Evolutionary conservation across 2,329 filamentous ascomycete species (phyloP), one percentile per base, ranked within the genome.

Genomic region (Madurella fahalii): DNA sequence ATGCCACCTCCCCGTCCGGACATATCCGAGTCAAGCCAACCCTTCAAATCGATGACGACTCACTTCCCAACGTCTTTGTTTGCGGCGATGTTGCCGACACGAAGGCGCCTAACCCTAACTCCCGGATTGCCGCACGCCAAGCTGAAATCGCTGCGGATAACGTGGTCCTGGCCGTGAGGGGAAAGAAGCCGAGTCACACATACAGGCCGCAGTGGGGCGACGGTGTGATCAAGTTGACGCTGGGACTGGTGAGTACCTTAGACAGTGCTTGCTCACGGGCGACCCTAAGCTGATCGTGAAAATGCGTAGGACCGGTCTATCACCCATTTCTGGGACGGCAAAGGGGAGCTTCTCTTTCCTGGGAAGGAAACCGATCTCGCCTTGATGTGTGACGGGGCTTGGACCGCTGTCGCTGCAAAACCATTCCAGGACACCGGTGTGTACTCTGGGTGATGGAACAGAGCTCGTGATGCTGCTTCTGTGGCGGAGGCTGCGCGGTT

Each of bases 61-160:
- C 58, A 0, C 70, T 77, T 9, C 71, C 75, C 1, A 76, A 82
- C 56, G 72, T 87, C 2, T 87, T 83, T 61, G 80, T 79, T 1
- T 77, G 82, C n/a, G 85, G 85, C 16, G 84, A 87, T 58, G 80
- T 88, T 4, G 77, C 82, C 4, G 78, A 80, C 25, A 76, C 75
- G 1, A 72, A 74, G 0, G 71, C 71, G 0, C 67, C 71, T 37
- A 77, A 76, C 42, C 77, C 77, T 5, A 84, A 84, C 63, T 80
- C 77, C 0, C 73, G 82, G 9, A 76, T 81, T 0, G 81, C 79
- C 0, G 71, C 72, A 43, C 70, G 73, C 11, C 84, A 87, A 62
- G 79, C 77, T 2, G 69, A 72, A 31, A 62, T 80, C 4, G 81
- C 77, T 0, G 75, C 75, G 1, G 73, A 77, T 40, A 87, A 86